Percentiles rank a stretch among this genome's conserved stretches.
Evolutionary conservation across 179 eudicot species (phyloP).

Genomic region (Carnegiea gigantea): DNA sequence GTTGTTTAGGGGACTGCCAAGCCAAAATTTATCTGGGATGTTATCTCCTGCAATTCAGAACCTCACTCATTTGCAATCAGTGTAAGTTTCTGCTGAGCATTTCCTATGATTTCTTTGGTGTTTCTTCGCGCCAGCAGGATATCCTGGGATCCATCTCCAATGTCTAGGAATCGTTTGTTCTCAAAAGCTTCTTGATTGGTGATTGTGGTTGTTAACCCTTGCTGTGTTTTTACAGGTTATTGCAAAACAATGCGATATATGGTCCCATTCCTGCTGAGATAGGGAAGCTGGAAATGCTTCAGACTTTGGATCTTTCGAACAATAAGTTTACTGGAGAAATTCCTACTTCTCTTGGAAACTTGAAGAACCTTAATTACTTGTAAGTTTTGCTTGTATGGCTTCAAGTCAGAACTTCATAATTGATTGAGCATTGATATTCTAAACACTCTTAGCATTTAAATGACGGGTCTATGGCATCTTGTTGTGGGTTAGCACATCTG

Average conservation of each 20-base stretch:
- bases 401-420: too few relatives aligned
- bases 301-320: conserved; percentile 78
- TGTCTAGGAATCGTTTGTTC: neutral
- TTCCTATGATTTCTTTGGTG: neutral
- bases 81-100: conserved; percentile 42
- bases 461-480: too few relatives aligned
- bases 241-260: conserved; percentile 73
- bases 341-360: conserved; percentile 66
- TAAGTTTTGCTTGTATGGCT: conserved; percentile 39
- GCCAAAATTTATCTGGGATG: conserved; percentile 74
- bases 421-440: too few relatives aligned
- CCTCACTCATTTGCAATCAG: conserved; percentile 69
- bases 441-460: neutral
- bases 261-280: conserved; percentile 68
- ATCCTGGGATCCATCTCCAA: too few relatives aligned
- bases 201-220: neutral
- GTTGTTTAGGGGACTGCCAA: conserved; percentile 70
- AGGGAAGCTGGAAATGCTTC: conserved; percentile 75
- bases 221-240: conserved; percentile 41
- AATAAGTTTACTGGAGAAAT: conserved; percentile 60
- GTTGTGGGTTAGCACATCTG: too few relatives aligned
- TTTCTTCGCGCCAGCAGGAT: too few relatives aligned
- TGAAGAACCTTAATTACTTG: conserved; percentile 71
- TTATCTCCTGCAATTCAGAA: conserved; percentile 81
- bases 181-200: neutral